A percentile compares a stretch with the other conserved stretches of the same genome.
Conservation (phyloP, 129 eudicot genomes). For the Artemisia tridentata region DNA sequence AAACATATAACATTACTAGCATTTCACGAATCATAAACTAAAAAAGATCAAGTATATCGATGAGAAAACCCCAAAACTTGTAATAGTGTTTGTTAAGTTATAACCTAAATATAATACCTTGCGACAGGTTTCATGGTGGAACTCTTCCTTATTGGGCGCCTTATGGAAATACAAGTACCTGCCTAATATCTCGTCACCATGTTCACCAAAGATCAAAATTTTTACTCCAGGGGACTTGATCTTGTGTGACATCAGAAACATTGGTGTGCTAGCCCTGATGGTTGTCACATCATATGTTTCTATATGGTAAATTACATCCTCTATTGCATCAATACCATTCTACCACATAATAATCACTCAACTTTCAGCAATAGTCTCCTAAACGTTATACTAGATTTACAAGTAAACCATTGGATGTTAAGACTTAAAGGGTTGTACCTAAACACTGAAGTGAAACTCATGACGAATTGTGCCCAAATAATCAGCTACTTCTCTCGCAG, state of each 20-base stretch:
- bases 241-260: constrained; percentile 86
- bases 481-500: constrained; percentile 88
- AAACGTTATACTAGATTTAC: too few species aligned
- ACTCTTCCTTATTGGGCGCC: constrained; percentile 70
- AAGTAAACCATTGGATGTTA: too few species aligned
- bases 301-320: constrained; percentile 87
- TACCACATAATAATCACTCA: constrained; percentile 21
- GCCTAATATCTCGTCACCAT: neutral
- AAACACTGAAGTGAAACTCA: constrained; percentile 69
- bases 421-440: neutral
- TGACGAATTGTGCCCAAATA: constrained; percentile 88
- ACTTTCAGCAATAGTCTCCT: too few species aligned
- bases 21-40: neutral
- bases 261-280: constrained; percentile 86
- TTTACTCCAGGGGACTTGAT: neutral
- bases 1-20: neutral
- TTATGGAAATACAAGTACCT: constrained; percentile 64
- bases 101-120: constrained; percentile 26
- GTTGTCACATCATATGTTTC: constrained; percentile 92
- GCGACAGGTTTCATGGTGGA: constrained; percentile 41
- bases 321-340: constrained; percentile 97
- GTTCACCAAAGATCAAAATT: neutral
- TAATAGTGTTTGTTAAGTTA: neutral
- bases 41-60: neutral
- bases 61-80: neutral